Evolutionary conservation across 495 filamentous ascomycete genomes (phyloP).

Genomic region (Parathielavia appendiculata): DNA sequence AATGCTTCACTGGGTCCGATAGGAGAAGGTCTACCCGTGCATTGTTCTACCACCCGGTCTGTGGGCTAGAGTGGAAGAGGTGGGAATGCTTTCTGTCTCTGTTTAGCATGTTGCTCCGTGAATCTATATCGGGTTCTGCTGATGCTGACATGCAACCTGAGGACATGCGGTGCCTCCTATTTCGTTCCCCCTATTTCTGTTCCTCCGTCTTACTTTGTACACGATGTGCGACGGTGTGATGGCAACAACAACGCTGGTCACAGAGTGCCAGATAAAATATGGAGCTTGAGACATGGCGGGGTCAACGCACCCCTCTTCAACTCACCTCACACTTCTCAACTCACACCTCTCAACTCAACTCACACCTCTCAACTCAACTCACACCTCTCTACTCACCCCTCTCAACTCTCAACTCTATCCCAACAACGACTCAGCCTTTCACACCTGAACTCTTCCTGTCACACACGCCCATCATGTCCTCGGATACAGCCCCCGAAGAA

Average conservation of each 20-base stretch:
- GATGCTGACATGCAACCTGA: too few relatives aligned
- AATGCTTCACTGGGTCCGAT: background rate
- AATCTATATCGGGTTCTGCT: too few relatives aligned
- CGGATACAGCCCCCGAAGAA: background rate
- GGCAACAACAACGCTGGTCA: too few relatives aligned
- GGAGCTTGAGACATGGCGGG: constrained; percentile 4
- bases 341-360: background rate
- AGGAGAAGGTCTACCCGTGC: too few relatives aligned
- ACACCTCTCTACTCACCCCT: background rate
- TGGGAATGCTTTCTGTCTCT: too few relatives aligned
- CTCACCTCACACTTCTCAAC: background rate
- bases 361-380: background rate
- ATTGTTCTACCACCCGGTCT: too few relatives aligned
- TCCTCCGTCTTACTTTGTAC: too few relatives aligned
- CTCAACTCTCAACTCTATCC: background rate
- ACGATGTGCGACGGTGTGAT: too few relatives aligned
- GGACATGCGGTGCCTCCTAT: too few relatives aligned
- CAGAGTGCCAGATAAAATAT: background rate
- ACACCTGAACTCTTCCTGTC: background rate
- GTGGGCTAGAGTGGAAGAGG: too few relatives aligned
- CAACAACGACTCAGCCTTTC: background rate
- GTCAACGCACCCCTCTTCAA: constrained; percentile 2
- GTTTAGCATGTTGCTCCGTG: too few relatives aligned
- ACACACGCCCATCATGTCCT: constrained; percentile 6
- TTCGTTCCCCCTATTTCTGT: too few relatives aligned